These are phyloP conservation scores for Epithele typhae DNA, from an alignment of 768 basidiomycete genomes.

Conservation along the genomic window DNA sequence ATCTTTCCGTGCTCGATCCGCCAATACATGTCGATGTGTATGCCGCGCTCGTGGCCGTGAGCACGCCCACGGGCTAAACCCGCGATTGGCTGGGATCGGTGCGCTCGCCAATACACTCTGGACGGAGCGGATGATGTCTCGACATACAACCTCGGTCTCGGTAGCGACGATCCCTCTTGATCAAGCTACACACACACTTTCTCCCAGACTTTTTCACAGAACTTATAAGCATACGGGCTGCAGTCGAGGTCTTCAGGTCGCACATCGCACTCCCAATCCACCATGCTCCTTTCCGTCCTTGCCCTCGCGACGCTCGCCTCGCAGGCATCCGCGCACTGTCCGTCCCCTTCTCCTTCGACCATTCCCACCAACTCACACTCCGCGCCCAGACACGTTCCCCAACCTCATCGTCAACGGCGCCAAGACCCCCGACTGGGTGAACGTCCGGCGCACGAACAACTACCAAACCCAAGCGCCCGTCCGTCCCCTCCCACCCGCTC, in stretches of 20 bases:
- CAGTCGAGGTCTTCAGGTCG: neutral
- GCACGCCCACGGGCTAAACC: no score
- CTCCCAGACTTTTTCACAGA: neutral
- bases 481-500: neutral
- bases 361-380: neutral
- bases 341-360: neutral
- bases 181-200: no score
- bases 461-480: conserved; percentile 26
- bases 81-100: no score
- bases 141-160: no score
- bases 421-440: conserved; percentile 23
- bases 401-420: conserved; percentile 22
- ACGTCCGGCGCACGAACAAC: conserved; percentile 28
- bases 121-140: no score
- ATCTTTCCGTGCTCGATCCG: no score
- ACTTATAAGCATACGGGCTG: neutral
- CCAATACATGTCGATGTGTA: no score
- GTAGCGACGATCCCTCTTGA: no score
- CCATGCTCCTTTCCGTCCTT: conserved; percentile 4
- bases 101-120: no score
- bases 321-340: conserved; percentile 21
- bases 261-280: neutral
- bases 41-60: no score
- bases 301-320: conserved; percentile 15
- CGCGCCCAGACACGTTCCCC: conserved; percentile 25